phyloP scores from a whole-genome alignment of 2,329 filamentous ascomycete species.

The Aureobasidium pullulans region DNA sequence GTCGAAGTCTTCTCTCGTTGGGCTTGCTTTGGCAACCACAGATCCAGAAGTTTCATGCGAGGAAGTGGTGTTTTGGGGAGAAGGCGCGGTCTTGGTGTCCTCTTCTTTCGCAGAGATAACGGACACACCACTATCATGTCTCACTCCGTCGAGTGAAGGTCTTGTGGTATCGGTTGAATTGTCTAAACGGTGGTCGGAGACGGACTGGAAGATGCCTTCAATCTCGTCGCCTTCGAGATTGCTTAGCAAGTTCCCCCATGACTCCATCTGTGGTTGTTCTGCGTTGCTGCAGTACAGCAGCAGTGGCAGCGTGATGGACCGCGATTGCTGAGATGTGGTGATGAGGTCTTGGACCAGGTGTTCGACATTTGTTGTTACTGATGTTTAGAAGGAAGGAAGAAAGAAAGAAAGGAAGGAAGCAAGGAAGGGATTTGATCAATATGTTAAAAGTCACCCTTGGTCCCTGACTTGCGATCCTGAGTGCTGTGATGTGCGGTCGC shows the following conservation, averaged over 20 bases:
- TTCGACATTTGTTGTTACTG: background rate
- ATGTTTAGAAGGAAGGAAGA: too few species aligned
- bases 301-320: constrained; percentile 40
- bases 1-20: constrained; percentile 48
- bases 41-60: background rate
- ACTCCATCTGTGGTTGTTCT: constrained; percentile 32
- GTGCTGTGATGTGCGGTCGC: too few species aligned
- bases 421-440: background rate
- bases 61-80: background rate
- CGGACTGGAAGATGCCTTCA: constrained; percentile 33
- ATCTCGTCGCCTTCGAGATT: constrained; percentile 24
- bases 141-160: constrained; percentile 14
- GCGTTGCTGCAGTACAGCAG: constrained; percentile 37
- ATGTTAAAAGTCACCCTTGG: background rate
- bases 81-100: background rate
- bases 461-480: background rate
- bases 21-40: constrained; percentile 18
- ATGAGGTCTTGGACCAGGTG: background rate
- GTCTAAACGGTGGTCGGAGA: constrained; percentile 41
- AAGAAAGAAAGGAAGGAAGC: background rate
- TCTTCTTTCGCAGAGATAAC: background rate
- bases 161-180: constrained; percentile 48
- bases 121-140: background rate
- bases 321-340: constrained; percentile 48
- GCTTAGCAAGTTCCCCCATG: constrained; percentile 30